Conservation (phyloP, 768 basidiomycete species). For the Leccinellum rugosiceps region DNA sequence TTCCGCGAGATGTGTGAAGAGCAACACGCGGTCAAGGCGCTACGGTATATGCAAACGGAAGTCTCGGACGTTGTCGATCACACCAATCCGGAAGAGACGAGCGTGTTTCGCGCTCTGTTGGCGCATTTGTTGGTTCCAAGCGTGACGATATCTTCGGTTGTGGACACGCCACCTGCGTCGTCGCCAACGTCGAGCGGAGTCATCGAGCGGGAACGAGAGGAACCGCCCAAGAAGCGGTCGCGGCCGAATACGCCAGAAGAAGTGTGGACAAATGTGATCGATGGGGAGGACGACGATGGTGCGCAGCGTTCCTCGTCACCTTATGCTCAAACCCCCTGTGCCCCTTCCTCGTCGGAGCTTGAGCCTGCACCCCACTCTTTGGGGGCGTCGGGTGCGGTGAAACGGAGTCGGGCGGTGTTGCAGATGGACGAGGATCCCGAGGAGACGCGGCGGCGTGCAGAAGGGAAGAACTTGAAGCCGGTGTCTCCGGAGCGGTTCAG, state of each 20-base stretch:
- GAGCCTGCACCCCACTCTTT: too few species aligned
- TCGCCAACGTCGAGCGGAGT: not conserved
- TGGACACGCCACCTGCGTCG: not conserved
- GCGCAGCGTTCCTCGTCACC: not conserved
- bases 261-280: slow-evolving; percentile 41
- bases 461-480: slow-evolving; percentile 16
- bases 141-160: slow-evolving; percentile 4
- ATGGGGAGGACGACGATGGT: slow-evolving; percentile 26
- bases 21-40: slow-evolving; percentile 52
- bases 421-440: slow-evolving; percentile 30
- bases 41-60: slow-evolving; percentile 67
- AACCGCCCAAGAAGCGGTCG: slow-evolving; percentile 45
- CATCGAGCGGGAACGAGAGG: slow-evolving; percentile 9
- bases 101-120: slow-evolving; percentile 61
- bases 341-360: too few species aligned
- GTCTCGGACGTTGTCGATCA: slow-evolving; percentile 75
- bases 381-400: not conserved
- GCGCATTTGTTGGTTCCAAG: slow-evolving; percentile 54
- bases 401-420: slow-evolving; percentile 21
- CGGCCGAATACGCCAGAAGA: slow-evolving; percentile 42
- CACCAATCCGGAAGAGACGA: slow-evolving; percentile 55
- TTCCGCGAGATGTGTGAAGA: slow-evolving; percentile 83
- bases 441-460: slow-evolving; percentile 25
- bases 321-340: not conserved
- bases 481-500: slow-evolving; percentile 50